A percentile compares a stretch with the other conserved stretches of the same genome.
Conservation (phyloP, 2,329 filamentous ascomycete species). For the Exophiala bonariae region DNA sequence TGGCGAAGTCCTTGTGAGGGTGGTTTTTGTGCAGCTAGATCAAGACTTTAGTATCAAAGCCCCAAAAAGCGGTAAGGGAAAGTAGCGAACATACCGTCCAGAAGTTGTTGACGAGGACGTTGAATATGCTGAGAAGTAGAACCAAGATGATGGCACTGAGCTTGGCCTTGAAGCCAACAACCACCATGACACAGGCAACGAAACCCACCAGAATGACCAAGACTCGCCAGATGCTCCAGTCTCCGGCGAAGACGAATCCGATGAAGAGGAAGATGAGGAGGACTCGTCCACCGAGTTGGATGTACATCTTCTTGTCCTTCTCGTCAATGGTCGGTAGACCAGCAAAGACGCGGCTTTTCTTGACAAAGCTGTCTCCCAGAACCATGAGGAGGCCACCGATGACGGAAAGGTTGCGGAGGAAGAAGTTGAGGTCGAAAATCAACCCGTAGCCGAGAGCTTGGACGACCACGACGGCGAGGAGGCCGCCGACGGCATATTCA, state of each 20-base stretch:
- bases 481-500: slow-evolving; percentile 86
- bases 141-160: slow-evolving; percentile 95
- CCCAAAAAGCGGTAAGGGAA: background rate
- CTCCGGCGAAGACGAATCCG: slow-evolving; percentile 91
- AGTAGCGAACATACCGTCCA: slow-evolving; percentile 82
- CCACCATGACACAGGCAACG: slow-evolving; percentile 94
- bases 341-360: slow-evolving; percentile 95
- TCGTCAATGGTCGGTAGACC: slow-evolving; percentile 92
- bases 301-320: slow-evolving; percentile 99
- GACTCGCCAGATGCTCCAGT: slow-evolving; percentile 88
- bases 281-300: slow-evolving; percentile 94
- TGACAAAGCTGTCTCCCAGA: slow-evolving; percentile 94
- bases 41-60: slow-evolving; percentile 17
- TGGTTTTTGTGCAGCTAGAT: slow-evolving; percentile 88
- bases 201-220: slow-evolving; percentile 81
- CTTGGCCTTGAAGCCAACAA: slow-evolving; percentile 99
- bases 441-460: slow-evolving; percentile 96
- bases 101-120: slow-evolving; percentile 98
- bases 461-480: slow-evolving; percentile 86
- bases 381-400: slow-evolving; percentile 98
- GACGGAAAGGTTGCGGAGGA: slow-evolving; percentile 96
- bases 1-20: slow-evolving; percentile 99
- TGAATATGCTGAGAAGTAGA: slow-evolving; percentile 93
- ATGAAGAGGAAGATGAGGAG: slow-evolving; percentile 96
- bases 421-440: slow-evolving; percentile 99